Evolutionary conservation across 2,329 filamentous ascomycete genomes (phyloP).

Genomic region (Metarhizium sp.): DNA sequence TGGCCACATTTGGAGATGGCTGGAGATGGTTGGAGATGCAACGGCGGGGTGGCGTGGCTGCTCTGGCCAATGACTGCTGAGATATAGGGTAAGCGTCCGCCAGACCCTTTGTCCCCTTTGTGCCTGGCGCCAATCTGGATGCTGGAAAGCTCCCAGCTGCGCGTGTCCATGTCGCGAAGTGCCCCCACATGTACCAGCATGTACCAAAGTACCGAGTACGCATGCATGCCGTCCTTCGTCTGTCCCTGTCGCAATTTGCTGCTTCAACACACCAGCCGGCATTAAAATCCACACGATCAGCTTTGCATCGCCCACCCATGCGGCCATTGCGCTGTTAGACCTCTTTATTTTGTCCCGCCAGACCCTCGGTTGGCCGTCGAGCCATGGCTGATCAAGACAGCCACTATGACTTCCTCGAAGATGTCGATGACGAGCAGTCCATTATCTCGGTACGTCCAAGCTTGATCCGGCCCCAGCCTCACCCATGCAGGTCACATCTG

Average conservation of each 20-base stretch:
- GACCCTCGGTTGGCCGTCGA: conserved; percentile 6
- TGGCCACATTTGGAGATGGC: too few species aligned
- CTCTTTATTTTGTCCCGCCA: neutral
- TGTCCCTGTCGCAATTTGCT: neutral
- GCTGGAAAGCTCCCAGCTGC: too few species aligned
- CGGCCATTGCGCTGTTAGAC: conserved; percentile 3
- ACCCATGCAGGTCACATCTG: neutral
- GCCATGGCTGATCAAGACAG: conserved; percentile 32
- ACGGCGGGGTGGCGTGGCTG: too few species aligned
- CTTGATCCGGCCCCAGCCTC: neutral
- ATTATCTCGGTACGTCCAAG: conserved; percentile 29
- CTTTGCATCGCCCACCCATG: neutral
- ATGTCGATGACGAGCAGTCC: conserved; percentile 36
- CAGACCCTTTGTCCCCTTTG: too few species aligned
- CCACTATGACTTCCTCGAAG: conserved; percentile 36
- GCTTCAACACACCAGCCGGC: neutral
- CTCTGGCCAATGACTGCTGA: too few species aligned
- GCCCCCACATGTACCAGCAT: too few species aligned
- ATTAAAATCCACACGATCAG: neutral
- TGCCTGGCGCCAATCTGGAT: too few species aligned
- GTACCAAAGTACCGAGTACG: too few species aligned
- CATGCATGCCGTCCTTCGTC: too few species aligned
- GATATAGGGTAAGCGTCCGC: too few species aligned
- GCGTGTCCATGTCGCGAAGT: too few species aligned
- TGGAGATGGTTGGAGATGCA: too few species aligned